A percentile compares a stretch with the other conserved stretches of the same genome.
phyloP scores from a whole-genome alignment of 768 basidiomycete species.

The Leccinum rimulosum region DNA sequence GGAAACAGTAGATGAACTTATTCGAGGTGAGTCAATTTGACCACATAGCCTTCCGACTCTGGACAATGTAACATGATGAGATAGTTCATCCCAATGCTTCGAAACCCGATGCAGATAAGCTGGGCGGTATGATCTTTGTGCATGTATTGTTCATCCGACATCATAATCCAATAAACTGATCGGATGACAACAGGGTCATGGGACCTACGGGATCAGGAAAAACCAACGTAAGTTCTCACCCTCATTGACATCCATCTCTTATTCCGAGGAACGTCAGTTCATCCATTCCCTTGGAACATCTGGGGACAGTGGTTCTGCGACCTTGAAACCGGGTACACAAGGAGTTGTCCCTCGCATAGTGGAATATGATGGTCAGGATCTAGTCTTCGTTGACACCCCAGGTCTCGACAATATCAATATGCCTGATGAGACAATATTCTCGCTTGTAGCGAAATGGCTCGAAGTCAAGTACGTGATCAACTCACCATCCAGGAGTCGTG shows the following conservation, averaged over 20 bases:
- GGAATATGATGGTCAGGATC: not conserved
- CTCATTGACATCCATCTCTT: not conserved
- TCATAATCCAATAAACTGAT: not conserved
- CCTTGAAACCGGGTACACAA: not conserved
- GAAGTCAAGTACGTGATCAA: not conserved
- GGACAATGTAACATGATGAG: not conserved
- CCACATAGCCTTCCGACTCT: not conserved
- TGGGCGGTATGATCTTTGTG: conserved; percentile 4
- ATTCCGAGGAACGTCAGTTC: conserved; percentile 2
- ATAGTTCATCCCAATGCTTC: not conserved
- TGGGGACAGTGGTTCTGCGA: no score
- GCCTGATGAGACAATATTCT: not conserved
- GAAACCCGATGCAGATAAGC: not conserved
- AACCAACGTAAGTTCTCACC: conserved; percentile 2
- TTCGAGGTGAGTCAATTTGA: not conserved
- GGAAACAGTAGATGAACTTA: not conserved
- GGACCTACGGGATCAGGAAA: conserved; percentile 10
- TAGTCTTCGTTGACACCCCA: conserved; percentile 9
- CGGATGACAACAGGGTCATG: not conserved
- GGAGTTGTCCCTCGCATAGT: not conserved
- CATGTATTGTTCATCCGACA: not conserved
- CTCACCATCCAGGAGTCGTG: not conserved
- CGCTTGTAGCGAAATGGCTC: not conserved
- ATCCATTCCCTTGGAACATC: conserved; percentile 2
- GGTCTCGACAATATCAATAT: conserved; percentile 1